Base-by-base conservation (phyloP, 2,329 filamentous ascomycete genomes). In the Leptographium wingfieldii region DNA sequence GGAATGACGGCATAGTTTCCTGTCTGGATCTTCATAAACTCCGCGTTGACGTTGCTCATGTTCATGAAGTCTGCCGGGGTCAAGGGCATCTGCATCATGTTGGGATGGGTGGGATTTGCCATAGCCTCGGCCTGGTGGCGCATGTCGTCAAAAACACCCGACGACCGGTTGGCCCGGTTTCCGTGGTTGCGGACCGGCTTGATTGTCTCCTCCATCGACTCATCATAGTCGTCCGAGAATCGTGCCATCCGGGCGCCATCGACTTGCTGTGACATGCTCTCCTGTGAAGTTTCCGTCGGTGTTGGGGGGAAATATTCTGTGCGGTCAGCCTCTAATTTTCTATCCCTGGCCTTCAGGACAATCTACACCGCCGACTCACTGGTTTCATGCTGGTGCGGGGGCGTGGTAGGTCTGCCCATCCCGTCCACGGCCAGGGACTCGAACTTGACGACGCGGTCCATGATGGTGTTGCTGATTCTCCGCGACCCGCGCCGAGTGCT, bases 221-320 rank as follows among this genome's bases (percentile, higher is more conserved):
- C 82, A 66, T 86, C 83, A 64, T 84, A 84, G 54, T 76, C 77
- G 31, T 85, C 81, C 3, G 77, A 70, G 67, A 86, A 86, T 59
- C 86, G 72, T 65, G 70, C 73, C 3, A 74, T 73, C 3, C 71
- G 70, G 19, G 70, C 63, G 10, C 19, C 22, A 31, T 52, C 59
- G 22, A 48, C 64, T 55, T 75, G 72, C 71, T 78, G 78, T 53
- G 70, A 66, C 51, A 73, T 66, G 56, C 74, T 72, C 62, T 78
- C 72, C 63, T 79, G 77, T 52, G 86, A 85, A 25, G 84, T 87
- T 58, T 83, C 81, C 66, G 80, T 80, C 58, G 87, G 86, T 33
- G 86, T 89, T 54, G 85, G 80, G 60, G 86, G 86, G 64, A 82
- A 81, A 66, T 83, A 85, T 65, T 75, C 84, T 85, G 61, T 5